These are phyloP conservation scores for Populus deltoides DNA, from an alignment of 345 rosid genomes.

Conservation along the genomic window DNA sequence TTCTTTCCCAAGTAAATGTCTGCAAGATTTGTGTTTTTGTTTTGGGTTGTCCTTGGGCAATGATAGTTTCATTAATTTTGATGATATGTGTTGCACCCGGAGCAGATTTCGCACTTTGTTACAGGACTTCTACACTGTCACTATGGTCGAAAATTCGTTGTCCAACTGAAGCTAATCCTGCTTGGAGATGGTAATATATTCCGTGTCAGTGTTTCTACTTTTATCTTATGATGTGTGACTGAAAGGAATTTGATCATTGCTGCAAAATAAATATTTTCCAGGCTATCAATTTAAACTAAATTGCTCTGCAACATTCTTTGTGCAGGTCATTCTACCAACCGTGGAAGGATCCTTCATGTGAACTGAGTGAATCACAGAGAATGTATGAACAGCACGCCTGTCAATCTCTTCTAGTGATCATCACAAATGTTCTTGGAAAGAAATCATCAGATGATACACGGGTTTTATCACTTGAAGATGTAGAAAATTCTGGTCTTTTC, in stretches of 20 bases:
- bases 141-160: constrained; percentile 46
- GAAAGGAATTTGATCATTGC: no score
- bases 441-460: constrained; percentile 28
- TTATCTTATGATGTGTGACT: neutral
- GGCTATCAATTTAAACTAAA: neutral
- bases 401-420: constrained; percentile 46
- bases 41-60: neutral
- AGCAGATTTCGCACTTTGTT: constrained; percentile 21
- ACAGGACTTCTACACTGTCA: constrained; percentile 20
- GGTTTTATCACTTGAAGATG: constrained; percentile 29
- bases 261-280: neutral
- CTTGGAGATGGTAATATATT: constrained; percentile 80
- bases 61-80: neutral
- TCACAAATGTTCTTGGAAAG: constrained; percentile 43
- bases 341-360: constrained; percentile 53
- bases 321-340: constrained; percentile 71
- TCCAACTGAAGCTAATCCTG: constrained; percentile 67
- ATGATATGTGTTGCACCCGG: constrained; percentile 20
- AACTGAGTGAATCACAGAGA: constrained; percentile 39
- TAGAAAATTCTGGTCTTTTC: constrained; percentile 39
- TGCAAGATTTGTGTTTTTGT: neutral
- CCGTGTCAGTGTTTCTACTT: neutral
- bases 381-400: constrained; percentile 63
- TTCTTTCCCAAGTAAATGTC: neutral
- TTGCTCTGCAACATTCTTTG: neutral